Conservation (phyloP, 1,284 basidiomycete genomes). For the Sanguinoderma infundibulare region DNA sequence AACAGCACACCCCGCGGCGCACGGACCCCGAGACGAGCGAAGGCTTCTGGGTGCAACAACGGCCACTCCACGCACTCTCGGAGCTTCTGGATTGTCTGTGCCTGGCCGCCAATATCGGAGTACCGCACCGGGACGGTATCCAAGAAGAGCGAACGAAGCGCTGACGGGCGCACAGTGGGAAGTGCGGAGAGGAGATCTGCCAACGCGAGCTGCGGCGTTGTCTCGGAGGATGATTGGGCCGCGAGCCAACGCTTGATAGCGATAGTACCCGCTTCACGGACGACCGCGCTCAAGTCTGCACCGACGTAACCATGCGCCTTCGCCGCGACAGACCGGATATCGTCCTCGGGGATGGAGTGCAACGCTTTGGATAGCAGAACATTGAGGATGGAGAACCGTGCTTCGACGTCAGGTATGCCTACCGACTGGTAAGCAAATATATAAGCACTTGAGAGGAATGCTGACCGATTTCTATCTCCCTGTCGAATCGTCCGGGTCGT, state of each 20-base stretch:
- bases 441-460: slow-evolving; percentile 19
- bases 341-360: slow-evolving; percentile 63
- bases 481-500: slow-evolving; percentile 93
- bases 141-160: slow-evolving; percentile 92
- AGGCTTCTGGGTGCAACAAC: slow-evolving; percentile 82
- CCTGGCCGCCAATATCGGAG: slow-evolving; percentile 90
- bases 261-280: slow-evolving; percentile 91
- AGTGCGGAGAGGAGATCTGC: slow-evolving; percentile 77
- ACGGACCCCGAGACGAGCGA: slow-evolving; percentile 85
- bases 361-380: slow-evolving; percentile 86
- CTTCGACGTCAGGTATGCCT: slow-evolving; percentile 90
- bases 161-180: slow-evolving; percentile 86
- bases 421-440: slow-evolving; percentile 8
- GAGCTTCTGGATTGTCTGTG: slow-evolving; percentile 79
- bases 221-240: slow-evolving; percentile 28
- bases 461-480: slow-evolving; percentile 96
- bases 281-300: slow-evolving; percentile 90
- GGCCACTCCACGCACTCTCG: slow-evolving; percentile 96
- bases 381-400: slow-evolving; percentile 82
- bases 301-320: slow-evolving; percentile 97
- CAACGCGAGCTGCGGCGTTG: slow-evolving; percentile 53
- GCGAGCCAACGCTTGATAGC: slow-evolving; percentile 87
- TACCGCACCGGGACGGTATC: slow-evolving; percentile 87
- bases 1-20: slow-evolving; percentile 92
- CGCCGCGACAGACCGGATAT: slow-evolving; percentile 72